Evolutionary conservation across 768 basidiomycete species (phyloP), one percentile per base, ranked within the genome.

Genomic region (Kwoniella sp.): DNA sequence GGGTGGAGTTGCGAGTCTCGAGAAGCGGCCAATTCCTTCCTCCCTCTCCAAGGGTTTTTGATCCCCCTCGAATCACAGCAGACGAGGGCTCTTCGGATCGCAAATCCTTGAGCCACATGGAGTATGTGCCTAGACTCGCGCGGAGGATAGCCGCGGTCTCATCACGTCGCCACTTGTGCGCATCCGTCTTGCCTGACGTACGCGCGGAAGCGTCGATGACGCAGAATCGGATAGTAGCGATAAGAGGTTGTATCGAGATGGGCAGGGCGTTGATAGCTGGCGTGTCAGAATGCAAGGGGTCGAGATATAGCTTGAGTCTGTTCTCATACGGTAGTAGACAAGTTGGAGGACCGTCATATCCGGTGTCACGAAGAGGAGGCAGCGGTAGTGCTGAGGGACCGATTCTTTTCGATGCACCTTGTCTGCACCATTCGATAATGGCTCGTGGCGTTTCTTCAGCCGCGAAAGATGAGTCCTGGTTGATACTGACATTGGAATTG

Each of bases 381-480:
- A 74, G 52, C 1, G 50, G 28, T 12, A 71, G 53, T 22, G 50
- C 51, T 29, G 47, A 67, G 20, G 69, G 30, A 4, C 56, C 53
- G 17, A 74, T 48, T n/a, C 69, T 68, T 22, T 37, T 71, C 8
- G 72, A 71, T 47, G 71, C 74, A 8, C 70, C 68, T 50, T 68
- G 63, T 28, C 78, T 69, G 26, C 65, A 34, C 34, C 72, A 77
- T 61, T 79, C 78, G n/a, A 58, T 66, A 20, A 79, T 66, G 11
- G 56, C 55, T 34, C 73, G 48, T 22, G 56, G 41, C 4, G 67
- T 23, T 25, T 53, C 22, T 7, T 60, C 45, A 4, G 23, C 38
- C n/a, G 37, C 56, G 2, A 29, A 38, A 45, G 61, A 57, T 5
- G 3, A 20, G 15, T 9, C 15, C 4, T 45, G 41, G 4, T 48